Evolutionary conservation across 2,329 filamentous ascomycete species (phyloP).

Genomic region (Macrophomina phaseolina): DNA sequence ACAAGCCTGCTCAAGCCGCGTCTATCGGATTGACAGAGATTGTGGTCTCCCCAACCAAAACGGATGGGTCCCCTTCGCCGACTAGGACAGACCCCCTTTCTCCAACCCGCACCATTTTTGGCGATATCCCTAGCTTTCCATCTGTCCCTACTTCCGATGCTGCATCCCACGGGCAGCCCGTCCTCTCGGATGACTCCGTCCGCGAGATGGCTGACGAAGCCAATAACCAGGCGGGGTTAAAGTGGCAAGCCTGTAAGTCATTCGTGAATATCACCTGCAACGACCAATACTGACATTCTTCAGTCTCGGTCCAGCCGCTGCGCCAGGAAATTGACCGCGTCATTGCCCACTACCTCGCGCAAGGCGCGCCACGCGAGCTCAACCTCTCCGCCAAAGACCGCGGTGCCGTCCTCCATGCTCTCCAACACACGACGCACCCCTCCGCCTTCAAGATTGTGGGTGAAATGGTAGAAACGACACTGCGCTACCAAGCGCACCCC

Average conservation of each 20-base stretch:
- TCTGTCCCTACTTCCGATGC: neutral
- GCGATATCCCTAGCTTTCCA: neutral
- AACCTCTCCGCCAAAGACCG: slow-evolving; percentile 73
- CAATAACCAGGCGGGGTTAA: slow-evolving; percentile 26
- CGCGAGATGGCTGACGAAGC: slow-evolving; percentile 28
- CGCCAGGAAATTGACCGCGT: slow-evolving; percentile 76
- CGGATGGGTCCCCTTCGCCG: neutral
- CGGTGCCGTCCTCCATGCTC: slow-evolving; percentile 67
- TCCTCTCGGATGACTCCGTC: slow-evolving; percentile 28
- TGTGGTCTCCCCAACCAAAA: neutral
- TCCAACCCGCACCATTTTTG: slow-evolving; percentile 2
- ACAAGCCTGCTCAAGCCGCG: slow-evolving; percentile 24
- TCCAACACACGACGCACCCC: slow-evolving; percentile 78
- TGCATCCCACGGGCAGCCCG: slow-evolving; percentile 23
- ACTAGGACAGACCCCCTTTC: neutral
- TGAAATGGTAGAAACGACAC: slow-evolving; percentile 68
- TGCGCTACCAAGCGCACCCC: slow-evolving; percentile 77
- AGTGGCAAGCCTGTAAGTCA: slow-evolving; percentile 30
- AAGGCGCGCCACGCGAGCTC: slow-evolving; percentile 70
- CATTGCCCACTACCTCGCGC: slow-evolving; percentile 75
- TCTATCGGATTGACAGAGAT: slow-evolving; percentile 27
- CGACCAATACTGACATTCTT: neutral
- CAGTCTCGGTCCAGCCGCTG: slow-evolving; percentile 62
- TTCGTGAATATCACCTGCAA: no score
- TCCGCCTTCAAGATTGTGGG: slow-evolving; percentile 69